These are phyloP conservation scores for Aspergillus sp. DNA, from an alignment of 2,329 filamentous ascomycete species.

Conservation along the genomic window DNA sequence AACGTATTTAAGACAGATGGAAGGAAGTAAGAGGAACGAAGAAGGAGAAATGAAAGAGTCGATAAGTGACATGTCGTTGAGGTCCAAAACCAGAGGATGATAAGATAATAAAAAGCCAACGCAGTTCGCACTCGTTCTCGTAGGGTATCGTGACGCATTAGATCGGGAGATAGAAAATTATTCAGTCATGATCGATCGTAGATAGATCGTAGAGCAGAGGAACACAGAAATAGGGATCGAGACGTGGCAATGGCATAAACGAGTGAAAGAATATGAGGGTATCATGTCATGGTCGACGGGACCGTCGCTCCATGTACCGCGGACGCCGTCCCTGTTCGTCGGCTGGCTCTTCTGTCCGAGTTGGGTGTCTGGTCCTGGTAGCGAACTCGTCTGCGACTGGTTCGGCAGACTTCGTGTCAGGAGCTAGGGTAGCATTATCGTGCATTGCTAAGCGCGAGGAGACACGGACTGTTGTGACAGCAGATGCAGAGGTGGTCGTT, in stretches of 20 bases:
- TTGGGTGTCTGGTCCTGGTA: constrained; percentile 17
- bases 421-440: constrained; percentile 19
- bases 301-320: constrained; percentile 38
- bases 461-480: not conserved
- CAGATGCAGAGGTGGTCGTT: constrained; percentile 5
- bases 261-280: not conserved
- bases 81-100: not conserved
- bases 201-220: not conserved
- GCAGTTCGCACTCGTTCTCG: constrained; percentile 13
- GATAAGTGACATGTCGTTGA: not conserved
- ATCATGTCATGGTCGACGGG: constrained; percentile 27
- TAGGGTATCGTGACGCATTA: constrained; percentile 26
- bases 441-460: constrained; percentile 22
- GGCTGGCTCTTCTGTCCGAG: constrained; percentile 15
- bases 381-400: constrained; percentile 23
- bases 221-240: not conserved
- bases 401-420: constrained; percentile 14
- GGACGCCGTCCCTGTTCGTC: constrained; percentile 30
- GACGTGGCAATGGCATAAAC: not conserved
- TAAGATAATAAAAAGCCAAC: not conserved
- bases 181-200: not conserved
- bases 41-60: not conserved
- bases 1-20: not conserved
- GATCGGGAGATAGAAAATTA: constrained; percentile 1
- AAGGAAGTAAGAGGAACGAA: not conserved